These are phyloP conservation scores for Suillus weaverae DNA, from an alignment of 768 basidiomycete genomes.

Conservation along the genomic window DNA sequence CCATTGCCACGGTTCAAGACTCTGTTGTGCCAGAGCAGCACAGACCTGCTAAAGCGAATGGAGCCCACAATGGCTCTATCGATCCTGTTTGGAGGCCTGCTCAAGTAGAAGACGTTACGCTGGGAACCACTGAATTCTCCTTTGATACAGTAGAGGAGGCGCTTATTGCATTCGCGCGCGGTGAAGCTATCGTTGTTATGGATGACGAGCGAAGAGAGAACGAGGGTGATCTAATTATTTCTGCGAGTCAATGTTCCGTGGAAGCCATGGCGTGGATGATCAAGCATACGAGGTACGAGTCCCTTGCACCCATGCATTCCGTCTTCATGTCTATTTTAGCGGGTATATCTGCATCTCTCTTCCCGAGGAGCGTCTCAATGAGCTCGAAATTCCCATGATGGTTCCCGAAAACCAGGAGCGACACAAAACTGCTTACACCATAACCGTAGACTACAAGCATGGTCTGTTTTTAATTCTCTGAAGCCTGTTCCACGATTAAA, in stretches of 20 bases:
- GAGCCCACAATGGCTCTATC: neutral
- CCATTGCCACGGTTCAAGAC: neutral
- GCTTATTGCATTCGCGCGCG: constrained; percentile 68
- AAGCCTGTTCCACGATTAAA: neutral
- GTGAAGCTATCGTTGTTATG: constrained; percentile 96
- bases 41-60: neutral
- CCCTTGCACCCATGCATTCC: neutral
- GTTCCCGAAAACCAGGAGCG: constrained; percentile 86
- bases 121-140: constrained; percentile 43
- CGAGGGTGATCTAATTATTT: constrained; percentile 94
- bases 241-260: constrained; percentile 80
- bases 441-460: constrained; percentile 91
- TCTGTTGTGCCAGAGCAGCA: neutral
- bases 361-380: constrained; percentile 69
- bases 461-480: constrained; percentile 43
- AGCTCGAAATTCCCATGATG: constrained; percentile 91
- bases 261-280: constrained; percentile 99
- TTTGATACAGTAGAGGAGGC: constrained; percentile 86
- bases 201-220: constrained; percentile 96
- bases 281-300: constrained; percentile 82
- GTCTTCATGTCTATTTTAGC: constrained; percentile 42
- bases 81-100: constrained; percentile 22
- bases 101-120: constrained; percentile 18
- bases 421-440: constrained; percentile 91
- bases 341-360: constrained; percentile 93